A percentile compares a stretch with the other conserved stretches of the same genome.
These are phyloP conservation scores for Lasiosphaeria ovina DNA, from an alignment of 495 filamentous ascomycete species.

Conservation along the genomic window DNA sequence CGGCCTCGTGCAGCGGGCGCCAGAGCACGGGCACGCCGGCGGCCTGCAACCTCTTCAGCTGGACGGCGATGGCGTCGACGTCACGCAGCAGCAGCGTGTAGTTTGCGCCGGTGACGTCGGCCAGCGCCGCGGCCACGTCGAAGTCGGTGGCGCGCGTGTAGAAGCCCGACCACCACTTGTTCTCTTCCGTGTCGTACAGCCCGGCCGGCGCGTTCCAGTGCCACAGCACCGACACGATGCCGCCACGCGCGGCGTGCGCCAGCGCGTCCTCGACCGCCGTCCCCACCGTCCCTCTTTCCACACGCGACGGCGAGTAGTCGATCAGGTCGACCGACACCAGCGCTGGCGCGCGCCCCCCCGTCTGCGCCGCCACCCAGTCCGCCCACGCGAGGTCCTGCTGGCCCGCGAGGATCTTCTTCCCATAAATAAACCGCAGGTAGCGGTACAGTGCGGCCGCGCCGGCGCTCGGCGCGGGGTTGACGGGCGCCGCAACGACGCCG, in stretches of 20 bases:
- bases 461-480: constrained; percentile 30
- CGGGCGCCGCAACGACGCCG: constrained; percentile 30
- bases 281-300: constrained; percentile 36
- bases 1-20: constrained; percentile 49
- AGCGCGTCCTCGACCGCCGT: constrained; percentile 48
- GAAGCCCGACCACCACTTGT: constrained; percentile 49
- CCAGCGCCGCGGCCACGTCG: constrained; percentile 38
- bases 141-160: constrained; percentile 49
- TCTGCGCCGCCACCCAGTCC: constrained; percentile 37
- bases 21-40: constrained; percentile 45
- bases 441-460: constrained; percentile 30
- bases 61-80: constrained; percentile 49
- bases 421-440: constrained; percentile 44
- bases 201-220: constrained; percentile 44
- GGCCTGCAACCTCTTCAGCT: constrained; percentile 39
- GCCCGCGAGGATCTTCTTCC: constrained; percentile 47
- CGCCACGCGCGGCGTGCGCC: constrained; percentile 36
- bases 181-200: constrained; percentile 38
- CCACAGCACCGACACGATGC: constrained; percentile 48
- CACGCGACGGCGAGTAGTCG: constrained; percentile 47
- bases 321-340: constrained; percentile 46
- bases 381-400: constrained; percentile 42
- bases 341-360: constrained; percentile 45
- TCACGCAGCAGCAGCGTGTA: constrained; percentile 48
- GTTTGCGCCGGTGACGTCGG: constrained; percentile 36